Conservation (phyloP, 768 basidiomycete genomes). For the Gautieria morchelliformis region DNA sequence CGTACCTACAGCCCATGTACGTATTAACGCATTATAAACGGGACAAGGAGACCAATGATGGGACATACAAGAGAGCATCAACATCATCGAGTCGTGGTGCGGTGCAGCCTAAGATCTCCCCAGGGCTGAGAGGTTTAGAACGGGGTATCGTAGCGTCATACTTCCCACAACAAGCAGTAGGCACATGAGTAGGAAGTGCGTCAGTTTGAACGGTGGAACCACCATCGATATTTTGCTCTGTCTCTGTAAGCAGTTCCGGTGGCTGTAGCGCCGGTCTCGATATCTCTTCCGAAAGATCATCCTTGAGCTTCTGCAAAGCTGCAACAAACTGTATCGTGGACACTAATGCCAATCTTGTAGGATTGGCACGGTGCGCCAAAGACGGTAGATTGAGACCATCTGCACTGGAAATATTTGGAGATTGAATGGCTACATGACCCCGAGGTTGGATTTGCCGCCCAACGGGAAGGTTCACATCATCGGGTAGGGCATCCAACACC, state of each 20-base stretch:
- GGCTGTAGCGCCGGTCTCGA: conserved; percentile 9
- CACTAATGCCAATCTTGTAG: conserved; percentile 79
- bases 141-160: conserved; percentile 76
- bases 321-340: conserved; percentile 98
- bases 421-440: conserved; percentile 55
- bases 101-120: conserved; percentile 95
- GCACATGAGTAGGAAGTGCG: neutral
- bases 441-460: conserved; percentile 32
- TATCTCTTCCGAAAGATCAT: conserved; percentile 50
- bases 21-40: neutral
- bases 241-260: neutral
- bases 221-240: neutral
- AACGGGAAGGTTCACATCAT: conserved; percentile 34
- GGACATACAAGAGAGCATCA: conserved; percentile 80
- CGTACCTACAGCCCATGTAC: conserved; percentile 47
- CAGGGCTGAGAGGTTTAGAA: conserved; percentile 88
- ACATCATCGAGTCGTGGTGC: conserved; percentile 72
- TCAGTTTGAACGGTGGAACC: conserved; percentile 13
- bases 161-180: conserved; percentile 42
- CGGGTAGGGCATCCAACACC: conserved; percentile 42
- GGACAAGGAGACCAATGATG: conserved; percentile 6
- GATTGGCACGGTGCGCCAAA: conserved; percentile 19
- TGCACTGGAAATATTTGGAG: conserved; percentile 12
- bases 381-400: conserved; percentile 1
- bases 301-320: conserved; percentile 78